Evolutionary conservation across 2,329 filamentous ascomycete genomes (phyloP).

Genomic region (Phyllosticta citrichinensis): DNA sequence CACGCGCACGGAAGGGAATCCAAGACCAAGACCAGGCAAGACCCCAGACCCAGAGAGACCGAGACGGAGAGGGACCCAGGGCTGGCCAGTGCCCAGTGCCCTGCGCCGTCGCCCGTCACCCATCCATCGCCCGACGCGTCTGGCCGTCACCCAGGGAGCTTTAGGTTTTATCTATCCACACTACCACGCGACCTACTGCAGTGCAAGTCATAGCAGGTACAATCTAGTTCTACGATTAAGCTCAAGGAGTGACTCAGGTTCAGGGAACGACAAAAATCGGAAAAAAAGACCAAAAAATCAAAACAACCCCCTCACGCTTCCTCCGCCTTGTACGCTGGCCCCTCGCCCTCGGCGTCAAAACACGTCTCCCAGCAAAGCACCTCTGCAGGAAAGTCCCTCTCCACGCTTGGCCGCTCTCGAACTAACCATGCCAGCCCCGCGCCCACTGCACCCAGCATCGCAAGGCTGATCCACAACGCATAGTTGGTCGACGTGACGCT

Average conservation of each 20-base stretch:
- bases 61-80: not conserved
- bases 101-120: too few relatives aligned
- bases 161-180: too few relatives aligned
- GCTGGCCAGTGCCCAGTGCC: too few relatives aligned
- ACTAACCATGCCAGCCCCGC: conserved; percentile 36
- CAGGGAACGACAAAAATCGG: not conserved
- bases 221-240: not conserved
- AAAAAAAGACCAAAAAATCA: not conserved
- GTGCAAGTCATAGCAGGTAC: too few relatives aligned
- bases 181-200: too few relatives aligned
- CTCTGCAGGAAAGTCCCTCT: conserved; percentile 33
- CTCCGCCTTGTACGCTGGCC: conserved; percentile 1
- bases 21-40: too few relatives aligned
- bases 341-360: conserved; percentile 31
- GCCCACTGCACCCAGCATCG: conserved; percentile 31
- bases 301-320: not conserved
- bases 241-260: not conserved
- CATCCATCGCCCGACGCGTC: too few relatives aligned
- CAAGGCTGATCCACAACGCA: conserved; percentile 35
- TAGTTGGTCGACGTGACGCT: conserved; percentile 35
- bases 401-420: conserved; percentile 34
- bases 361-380: conserved; percentile 37
- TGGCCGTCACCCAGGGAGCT: too few relatives aligned
- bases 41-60: not conserved
- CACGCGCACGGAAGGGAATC: not conserved